phyloP scores from a whole-genome alignment of 2,329 filamentous ascomycete genomes.

The Claviceps capensis region DNA sequence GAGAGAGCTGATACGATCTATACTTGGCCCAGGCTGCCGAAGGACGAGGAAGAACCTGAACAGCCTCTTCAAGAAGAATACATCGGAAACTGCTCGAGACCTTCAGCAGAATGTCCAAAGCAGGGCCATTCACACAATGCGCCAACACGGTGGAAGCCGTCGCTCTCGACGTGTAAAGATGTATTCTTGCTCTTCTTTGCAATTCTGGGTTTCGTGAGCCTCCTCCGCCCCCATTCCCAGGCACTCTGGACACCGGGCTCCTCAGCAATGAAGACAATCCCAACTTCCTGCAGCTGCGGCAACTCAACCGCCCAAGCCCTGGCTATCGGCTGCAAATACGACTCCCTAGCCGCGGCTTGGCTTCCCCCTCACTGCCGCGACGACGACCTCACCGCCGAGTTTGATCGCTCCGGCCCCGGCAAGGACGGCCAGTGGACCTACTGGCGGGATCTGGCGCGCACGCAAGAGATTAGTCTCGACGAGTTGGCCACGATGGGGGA shows the following conservation, averaged over 20 bases:
- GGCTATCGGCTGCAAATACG: constrained; percentile 18
- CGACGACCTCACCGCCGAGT: constrained; percentile 18
- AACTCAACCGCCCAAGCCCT: constrained; percentile 15
- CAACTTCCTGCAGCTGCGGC: constrained; percentile 18
- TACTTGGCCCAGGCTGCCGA: neutral
- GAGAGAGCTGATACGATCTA: neutral
- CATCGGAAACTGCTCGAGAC: neutral
- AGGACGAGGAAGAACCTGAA: neutral
- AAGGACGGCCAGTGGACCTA: constrained; percentile 19
- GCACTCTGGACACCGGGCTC: neutral
- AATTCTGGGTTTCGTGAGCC: neutral
- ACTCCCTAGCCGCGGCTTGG: constrained; percentile 21
- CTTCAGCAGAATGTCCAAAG: neutral
- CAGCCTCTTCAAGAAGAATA: neutral
- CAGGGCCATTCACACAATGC: neutral
- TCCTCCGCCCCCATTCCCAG: neutral
- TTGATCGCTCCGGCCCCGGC: constrained; percentile 16
- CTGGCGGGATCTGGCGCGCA: constrained; percentile 12
- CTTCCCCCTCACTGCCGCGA: constrained; percentile 20
- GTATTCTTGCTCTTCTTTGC: neutral
- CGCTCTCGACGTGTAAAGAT: neutral
- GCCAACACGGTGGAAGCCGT: neutral
- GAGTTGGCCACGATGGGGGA: constrained; percentile 9
- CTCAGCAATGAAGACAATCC: neutral
- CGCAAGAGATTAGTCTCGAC: constrained; percentile 8